Percentiles rank a stretch among this genome's conserved stretches.
Evolutionary conservation across 345 rosid genomes (phyloP).

Genomic region (Lepidium africanum): DNA sequence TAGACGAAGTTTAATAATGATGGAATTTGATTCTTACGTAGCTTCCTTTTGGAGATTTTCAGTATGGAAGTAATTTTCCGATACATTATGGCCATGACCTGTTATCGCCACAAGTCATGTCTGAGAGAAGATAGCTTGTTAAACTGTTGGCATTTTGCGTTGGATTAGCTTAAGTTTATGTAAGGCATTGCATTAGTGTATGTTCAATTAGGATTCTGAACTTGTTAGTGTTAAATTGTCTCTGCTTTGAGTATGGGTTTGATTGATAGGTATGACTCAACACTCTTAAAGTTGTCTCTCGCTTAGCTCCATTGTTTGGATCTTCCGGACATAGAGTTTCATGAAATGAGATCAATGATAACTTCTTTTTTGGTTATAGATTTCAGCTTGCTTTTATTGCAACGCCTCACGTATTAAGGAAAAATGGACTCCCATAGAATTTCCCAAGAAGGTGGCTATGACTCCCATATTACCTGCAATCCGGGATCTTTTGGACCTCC

Average conservation of each 20-base stretch:
- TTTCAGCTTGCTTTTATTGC: conserved; percentile 14
- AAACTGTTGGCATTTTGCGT: neutral
- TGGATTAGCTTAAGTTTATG: neutral
- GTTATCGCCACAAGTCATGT: neutral
- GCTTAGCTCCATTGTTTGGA: neutral
- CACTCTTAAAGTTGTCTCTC: neutral
- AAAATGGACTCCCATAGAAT: conserved; percentile 40
- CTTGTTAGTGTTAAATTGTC: neutral
- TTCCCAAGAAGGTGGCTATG: conserved; percentile 25
- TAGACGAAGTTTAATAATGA: neutral
- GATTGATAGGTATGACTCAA: neutral
- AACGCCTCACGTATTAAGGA: conserved; percentile 24
- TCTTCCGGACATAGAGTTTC: neutral
- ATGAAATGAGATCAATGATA: neutral
- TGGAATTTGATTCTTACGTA: neutral
- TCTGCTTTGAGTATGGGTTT: neutral
- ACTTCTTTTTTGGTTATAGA: neutral
- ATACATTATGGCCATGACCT: neutral
- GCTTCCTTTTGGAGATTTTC: neutral
- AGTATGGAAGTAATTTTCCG: neutral
- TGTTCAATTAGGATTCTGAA: neutral
- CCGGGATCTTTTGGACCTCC: conserved; percentile 28
- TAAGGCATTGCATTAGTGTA: neutral
- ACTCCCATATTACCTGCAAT: conserved; percentile 20
- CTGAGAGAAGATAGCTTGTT: neutral